Evolutionary conservation across 116 monocot species (phyloP).

Genomic region (Trichopus zeylanicus): DNA sequence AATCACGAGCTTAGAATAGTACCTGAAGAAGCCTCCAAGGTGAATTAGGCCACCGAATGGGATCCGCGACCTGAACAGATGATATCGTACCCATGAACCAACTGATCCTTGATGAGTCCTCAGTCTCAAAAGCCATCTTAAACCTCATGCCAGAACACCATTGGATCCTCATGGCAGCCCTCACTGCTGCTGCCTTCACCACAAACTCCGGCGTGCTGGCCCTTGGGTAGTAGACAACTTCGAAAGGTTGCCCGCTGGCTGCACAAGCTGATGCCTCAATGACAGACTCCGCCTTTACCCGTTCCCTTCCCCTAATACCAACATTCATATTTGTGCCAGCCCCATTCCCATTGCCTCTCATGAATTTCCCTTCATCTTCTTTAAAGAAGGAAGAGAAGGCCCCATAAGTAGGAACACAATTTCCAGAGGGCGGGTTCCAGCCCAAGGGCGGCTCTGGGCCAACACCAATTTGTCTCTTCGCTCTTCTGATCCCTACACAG

Average conservation of each 20-base stretch:
- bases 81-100: slow-evolving; percentile 98
- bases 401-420: slow-evolving; percentile 20
- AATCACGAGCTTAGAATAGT: background rate
- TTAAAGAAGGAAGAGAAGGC: slow-evolving; percentile 33
- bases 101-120: slow-evolving; percentile 88
- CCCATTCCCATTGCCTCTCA: slow-evolving; percentile 16
- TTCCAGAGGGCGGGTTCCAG: slow-evolving; percentile 39
- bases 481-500: slow-evolving; percentile 71
- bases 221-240: slow-evolving; percentile 83
- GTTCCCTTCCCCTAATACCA: slow-evolving; percentile 27
- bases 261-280: slow-evolving; percentile 57
- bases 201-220: slow-evolving; percentile 82
- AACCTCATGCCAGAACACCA: slow-evolving; percentile 91
- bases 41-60: slow-evolving; percentile 70
- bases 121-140: slow-evolving; percentile 97
- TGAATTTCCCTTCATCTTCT: slow-evolving; percentile 49
- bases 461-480: slow-evolving; percentile 47
- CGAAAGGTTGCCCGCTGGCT: slow-evolving; percentile 58
- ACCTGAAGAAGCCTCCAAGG: slow-evolving; percentile 95
- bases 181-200: slow-evolving; percentile 55
- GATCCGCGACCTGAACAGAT: slow-evolving; percentile 54
- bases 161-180: slow-evolving; percentile 49
- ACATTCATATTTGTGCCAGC: slow-evolving; percentile 10
- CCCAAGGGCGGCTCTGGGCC: slow-evolving; percentile 34
- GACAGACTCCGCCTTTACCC: slow-evolving; percentile 52